Evolutionary conservation across 225 moss, liverwort and hornwort species (phyloP), one percentile per base, ranked within the genome.

Genomic region (Straminergon stramineum): DNA sequence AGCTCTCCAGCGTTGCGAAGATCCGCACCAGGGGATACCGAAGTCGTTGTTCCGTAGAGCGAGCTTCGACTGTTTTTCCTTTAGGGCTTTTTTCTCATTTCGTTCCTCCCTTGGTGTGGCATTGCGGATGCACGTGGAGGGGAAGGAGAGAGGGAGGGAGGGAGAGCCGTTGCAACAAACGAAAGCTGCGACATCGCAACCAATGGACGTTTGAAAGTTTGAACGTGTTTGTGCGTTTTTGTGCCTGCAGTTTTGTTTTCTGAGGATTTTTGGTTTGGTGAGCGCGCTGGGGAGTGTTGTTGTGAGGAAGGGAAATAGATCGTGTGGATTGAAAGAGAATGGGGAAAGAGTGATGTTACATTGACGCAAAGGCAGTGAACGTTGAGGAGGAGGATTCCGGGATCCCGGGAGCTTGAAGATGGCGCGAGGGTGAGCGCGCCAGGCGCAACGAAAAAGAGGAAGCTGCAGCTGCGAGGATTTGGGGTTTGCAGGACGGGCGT

Each of bases 331-430:
- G 81, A 8, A 14, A n/a, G 85, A 64, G 65, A 66, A 81, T 75
- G 88, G 20, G n/a, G 28, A 24, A 34, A 74, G 73, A 61, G 78
- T 84, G 93, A 86, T 80, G 85, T 83, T 66, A 30, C 93, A 90
- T 92, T 92, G 92, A 89, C n/a, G 75, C 7, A 43, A 67, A 55
- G 23, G 78, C 6, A 55, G 88, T n/a, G 79, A 16, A 83, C 60
- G 31, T 75, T 71, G 85, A 79, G 82, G 57, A 66, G 75, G 64
- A 41, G 31, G 26, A 20, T 64, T 45, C 69, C 73, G 70, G 83
- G 84, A 89, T 89, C 80, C 62, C 34, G 84, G 52, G 83, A 62
- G 73, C n/a, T 78, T 64, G 84, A 51, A 62, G 82, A 91, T 91
- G 91, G 91, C 17, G 61, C 28, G 75, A 58, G 89, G 75, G 89